phyloP scores from a whole-genome alignment of 106 monocot genomes.

The Apostasia ramifera region DNA sequence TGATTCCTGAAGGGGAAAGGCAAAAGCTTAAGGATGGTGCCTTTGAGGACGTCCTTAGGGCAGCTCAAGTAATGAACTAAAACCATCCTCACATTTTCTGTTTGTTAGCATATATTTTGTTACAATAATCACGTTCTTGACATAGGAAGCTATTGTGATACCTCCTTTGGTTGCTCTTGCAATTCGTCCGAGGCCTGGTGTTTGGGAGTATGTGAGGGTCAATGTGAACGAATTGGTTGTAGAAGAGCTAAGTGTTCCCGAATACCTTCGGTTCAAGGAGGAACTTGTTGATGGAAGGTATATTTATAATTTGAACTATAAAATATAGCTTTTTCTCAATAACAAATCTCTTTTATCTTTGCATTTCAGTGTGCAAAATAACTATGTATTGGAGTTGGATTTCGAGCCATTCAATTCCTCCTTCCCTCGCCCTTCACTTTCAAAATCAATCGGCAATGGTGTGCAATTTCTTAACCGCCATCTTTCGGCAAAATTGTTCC shows the following conservation, averaged over 20 bases:
- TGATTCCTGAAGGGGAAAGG: slow-evolving; percentile 9
- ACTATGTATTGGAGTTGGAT: slow-evolving; percentile 14
- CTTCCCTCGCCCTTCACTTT: slow-evolving; percentile 11
- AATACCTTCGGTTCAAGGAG: slow-evolving; percentile 89
- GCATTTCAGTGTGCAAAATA: not conserved
- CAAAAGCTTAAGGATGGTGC: slow-evolving; percentile 10
- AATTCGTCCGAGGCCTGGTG: slow-evolving; percentile 75
- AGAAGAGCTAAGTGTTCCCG: slow-evolving; percentile 54
- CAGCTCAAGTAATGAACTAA: not conserved
- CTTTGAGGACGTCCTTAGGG: slow-evolving; percentile 8
- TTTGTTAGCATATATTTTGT: not conserved
- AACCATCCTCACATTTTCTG: too few species aligned
- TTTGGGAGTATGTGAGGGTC: slow-evolving; percentile 80
- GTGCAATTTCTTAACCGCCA: slow-evolving; percentile 19
- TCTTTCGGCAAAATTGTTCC: slow-evolving; percentile 17
- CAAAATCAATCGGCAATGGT: slow-evolving; percentile 13
- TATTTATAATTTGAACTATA: not conserved
- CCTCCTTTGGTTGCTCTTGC: slow-evolving; percentile 87
- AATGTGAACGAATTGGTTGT: slow-evolving; percentile 58
- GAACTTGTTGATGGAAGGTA: slow-evolving; percentile 72
- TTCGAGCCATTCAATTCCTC: slow-evolving; percentile 23
- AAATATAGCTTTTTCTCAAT: not conserved
- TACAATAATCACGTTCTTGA: slow-evolving; percentile 3
- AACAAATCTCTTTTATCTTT: not conserved
- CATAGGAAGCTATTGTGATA: slow-evolving; percentile 77